These are phyloP conservation scores for Citrus hindsii DNA, from an alignment of 345 rosid species.

Conservation along the genomic window DNA sequence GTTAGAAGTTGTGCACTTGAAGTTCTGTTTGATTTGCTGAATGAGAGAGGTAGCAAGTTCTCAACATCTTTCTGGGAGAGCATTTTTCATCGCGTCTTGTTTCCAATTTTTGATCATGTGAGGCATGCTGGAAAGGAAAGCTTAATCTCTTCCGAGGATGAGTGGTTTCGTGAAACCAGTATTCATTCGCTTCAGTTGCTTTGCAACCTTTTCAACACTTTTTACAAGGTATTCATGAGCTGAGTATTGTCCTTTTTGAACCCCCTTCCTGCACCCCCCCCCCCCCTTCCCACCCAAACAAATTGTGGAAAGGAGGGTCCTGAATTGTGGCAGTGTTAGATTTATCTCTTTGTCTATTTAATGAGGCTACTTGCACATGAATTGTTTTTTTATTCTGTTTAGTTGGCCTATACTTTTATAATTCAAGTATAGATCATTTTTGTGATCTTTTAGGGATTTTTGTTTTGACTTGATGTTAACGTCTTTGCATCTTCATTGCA, in stretches of 20 bases:
- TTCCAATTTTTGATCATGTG: slow-evolving; percentile 92
- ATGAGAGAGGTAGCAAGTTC: slow-evolving; percentile 88
- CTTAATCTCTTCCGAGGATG: slow-evolving; percentile 59
- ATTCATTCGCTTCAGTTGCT: slow-evolving; percentile 84
- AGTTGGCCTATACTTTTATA: not conserved
- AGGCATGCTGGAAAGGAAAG: slow-evolving; percentile 86
- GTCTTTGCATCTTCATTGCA: not conserved
- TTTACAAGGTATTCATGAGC: slow-evolving; percentile 48
- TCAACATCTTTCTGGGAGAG: slow-evolving; percentile 91
- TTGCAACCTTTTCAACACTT: slow-evolving; percentile 90
- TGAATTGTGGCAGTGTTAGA: not conserved
- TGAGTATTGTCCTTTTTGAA: not conserved
- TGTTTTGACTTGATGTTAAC: not conserved
- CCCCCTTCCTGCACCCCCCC: too few species aligned
- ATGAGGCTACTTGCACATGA: not conserved
- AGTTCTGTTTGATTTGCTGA: slow-evolving; percentile 86
- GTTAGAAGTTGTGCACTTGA: slow-evolving; percentile 90
- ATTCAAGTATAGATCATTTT: not conserved
- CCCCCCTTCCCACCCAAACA: too few species aligned
- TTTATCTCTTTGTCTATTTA: not conserved
- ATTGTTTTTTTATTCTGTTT: not conserved
- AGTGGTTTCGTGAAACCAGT: slow-evolving; percentile 89
- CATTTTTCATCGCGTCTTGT: slow-evolving; percentile 84
- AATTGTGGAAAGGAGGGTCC: not conserved
- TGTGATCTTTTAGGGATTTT: not conserved